Base-by-base conservation (phyloP, 495 filamentous ascomycete species). In the Penicillium lividum region DNA sequence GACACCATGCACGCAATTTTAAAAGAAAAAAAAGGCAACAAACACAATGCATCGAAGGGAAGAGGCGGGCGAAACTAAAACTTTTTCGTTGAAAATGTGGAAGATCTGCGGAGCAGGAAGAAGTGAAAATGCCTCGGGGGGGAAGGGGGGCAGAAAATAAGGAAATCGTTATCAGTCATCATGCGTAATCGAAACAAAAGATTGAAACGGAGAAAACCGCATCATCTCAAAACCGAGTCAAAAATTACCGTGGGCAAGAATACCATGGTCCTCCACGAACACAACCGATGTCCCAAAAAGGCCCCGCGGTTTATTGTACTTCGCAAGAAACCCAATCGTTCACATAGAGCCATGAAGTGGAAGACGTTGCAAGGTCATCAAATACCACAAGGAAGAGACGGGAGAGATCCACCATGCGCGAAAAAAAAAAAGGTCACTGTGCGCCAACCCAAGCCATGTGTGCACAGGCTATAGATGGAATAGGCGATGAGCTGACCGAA, bases 261-360 rank as follows among this genome's bases (percentile, higher is more conserved):
- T 5, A 13, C 33, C 31, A 28, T 40, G 10, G 18, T 13, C 18
- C 28, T 22, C 36, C 44, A 53, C 46, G 15, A 49, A 49, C 27
- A 30, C 46, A 43, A 13, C 18, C 38, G 30, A 53, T 7, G 22
- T 11, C 16, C 36, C 27, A 44, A 50, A 52, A 61, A 7, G 44
- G 44, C 5, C 58, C 61, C 69, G 75, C 75, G 75, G 75, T 78
- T 78, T 78, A 78, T 78, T 58, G 61, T 62, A 57, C 75, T 71
- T 78, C 75, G 75, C 75, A 71, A 66, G 68, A 67, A 62, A 43
- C 36, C 54, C 44, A 44, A 22, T 43, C 27, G 27, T 36, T 38
- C 40, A 50, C 27, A 49, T 16, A 16, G 13, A 16, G 5, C 46
- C 5, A 49, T 31, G 46, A 16, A 7, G 15, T 49, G 15, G 11